Conservation (phyloP, 2,329 filamentous ascomycete species). For the Hymenotorrendiella dingleyae region DNA sequence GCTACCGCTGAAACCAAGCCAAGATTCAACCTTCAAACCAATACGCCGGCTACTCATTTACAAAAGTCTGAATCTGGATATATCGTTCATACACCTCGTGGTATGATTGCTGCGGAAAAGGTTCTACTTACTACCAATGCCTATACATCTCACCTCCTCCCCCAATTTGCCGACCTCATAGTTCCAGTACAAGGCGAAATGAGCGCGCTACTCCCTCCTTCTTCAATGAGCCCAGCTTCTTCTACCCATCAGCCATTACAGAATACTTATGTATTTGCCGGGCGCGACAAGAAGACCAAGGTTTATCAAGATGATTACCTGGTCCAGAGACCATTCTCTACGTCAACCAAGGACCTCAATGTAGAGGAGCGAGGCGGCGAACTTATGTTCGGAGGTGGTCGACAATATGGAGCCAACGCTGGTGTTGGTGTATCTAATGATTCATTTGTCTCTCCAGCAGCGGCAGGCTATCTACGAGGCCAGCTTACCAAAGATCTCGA, state of each 20-base stretch:
- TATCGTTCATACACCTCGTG: conserved; percentile 62
- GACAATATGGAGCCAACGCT: conserved; percentile 46
- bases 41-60: conserved; percentile 55
- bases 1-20: conserved; percentile 8
- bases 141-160: conserved; percentile 73
- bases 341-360: conserved; percentile 26
- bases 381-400: conserved; percentile 54
- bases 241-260: conserved; percentile 7
- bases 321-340: conserved; percentile 55
- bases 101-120: conserved; percentile 53
- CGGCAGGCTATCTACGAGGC: conserved; percentile 25
- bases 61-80: conserved; percentile 40
- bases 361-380: conserved; percentile 33
- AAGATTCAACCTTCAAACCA: conserved; percentile 62
- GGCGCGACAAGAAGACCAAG: conserved; percentile 35
- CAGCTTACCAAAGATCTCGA: conserved; percentile 24
- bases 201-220: conserved; percentile 56
- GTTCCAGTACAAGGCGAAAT: conserved; percentile 74
- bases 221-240: conserved; percentile 22
- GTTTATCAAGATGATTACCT: conserved; percentile 63
- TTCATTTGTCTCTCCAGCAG: conserved; percentile 45
- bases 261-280: conserved; percentile 53
- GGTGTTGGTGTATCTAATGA: conserved; percentile 56
- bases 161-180: conserved; percentile 62
- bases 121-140: conserved; percentile 79